These are phyloP conservation scores for Meyerozyma guilliermondii DNA, from an alignment of 1,139 yeast species.

Conservation along the genomic window DNA sequence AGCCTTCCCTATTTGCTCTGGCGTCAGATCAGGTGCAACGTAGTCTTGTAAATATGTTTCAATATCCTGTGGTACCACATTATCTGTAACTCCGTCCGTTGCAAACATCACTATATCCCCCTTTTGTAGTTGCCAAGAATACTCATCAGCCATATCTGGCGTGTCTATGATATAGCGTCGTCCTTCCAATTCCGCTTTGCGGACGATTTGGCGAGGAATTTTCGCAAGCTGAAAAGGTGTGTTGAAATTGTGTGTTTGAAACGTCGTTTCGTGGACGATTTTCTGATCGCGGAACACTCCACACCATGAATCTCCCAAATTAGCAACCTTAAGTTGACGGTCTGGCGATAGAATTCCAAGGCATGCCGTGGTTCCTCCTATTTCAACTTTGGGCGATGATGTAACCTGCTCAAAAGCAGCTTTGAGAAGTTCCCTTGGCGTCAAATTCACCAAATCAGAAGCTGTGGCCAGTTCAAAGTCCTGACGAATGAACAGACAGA, in stretches of 20 bases:
- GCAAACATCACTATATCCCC: conserved; percentile 80
- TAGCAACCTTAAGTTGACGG: conserved; percentile 56
- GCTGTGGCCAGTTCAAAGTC: conserved; percentile 19
- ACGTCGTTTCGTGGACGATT: conserved; percentile 61
- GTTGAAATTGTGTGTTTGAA: conserved; percentile 85
- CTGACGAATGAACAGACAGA: conserved; percentile 41
- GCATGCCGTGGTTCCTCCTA: conserved; percentile 96
- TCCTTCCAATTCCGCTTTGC: conserved; percentile 52
- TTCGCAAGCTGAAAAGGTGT: conserved; percentile 90
- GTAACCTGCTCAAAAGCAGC: conserved; percentile 52
- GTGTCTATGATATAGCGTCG: conserved; percentile 56
- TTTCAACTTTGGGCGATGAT: conserved; percentile 58
- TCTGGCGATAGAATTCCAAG: conserved; percentile 64
- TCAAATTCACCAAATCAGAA: conserved; percentile 4
- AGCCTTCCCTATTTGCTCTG: conserved; percentile 17
- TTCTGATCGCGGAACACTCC: conserved; percentile 70
- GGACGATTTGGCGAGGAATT: conserved; percentile 60
- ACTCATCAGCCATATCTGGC: conserved; percentile 49
- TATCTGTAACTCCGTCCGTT: conserved; percentile 93
- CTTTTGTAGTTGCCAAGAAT: conserved; percentile 47
- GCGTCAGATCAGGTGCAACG: conserved; percentile 6
- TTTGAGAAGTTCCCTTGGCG: conserved; percentile 49
- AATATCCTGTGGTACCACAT: conserved; percentile 70
- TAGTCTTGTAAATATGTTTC: conserved; percentile 54
- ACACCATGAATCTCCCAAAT: conserved; percentile 94